Evolutionary conservation across 371 early-diverging fungal genomes (phyloP), one percentile per base, ranked within the genome.

Genomic region (Apophysomyces elegans): DNA sequence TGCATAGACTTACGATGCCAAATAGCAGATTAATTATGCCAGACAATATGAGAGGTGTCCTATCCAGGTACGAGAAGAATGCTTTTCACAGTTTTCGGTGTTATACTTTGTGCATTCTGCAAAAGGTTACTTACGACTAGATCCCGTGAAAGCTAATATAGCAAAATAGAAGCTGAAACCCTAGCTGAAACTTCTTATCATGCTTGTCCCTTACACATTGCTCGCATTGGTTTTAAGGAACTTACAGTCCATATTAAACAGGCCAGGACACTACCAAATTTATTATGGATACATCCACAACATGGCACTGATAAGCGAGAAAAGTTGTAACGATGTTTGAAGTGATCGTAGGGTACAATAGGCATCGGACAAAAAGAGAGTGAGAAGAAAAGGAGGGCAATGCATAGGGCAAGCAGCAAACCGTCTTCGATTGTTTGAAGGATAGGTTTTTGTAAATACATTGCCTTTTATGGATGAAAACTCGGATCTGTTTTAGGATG

Each of bases 121-220:
- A 32, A 14, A 32, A 9, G 2, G 16, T 35, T 7, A 59, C 76
- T 63, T 66, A 76, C 76, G 76, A 39, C 72, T 76, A 36, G 43
- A 61, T 6, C 61, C 47, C 70, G 70, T 71, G 44, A 76, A 76
- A 7, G 72, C 67, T 11, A 72, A 58, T 5, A 69, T 62, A 37
- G 72, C 76, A 70, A 76, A 76, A 38, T 76, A 76, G 63, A 72
- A 70, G 50, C 76, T 72, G 35, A 72, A 59, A 6, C 65, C 76
- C 76, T 76, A 26, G 32, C 7, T 39, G 3, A n/a, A 38, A 37
- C 21, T 1, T 26, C 32, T 26, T 36, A 56, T 56, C 7, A 56
- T 36, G 37, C 32, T 26, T 26, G 32, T 26, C 2, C 32, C 32
- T 26, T 26, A 26, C 3, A 26, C 11, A 35, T 18, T 63, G 14